Evolutionary conservation across 1,139 yeast species (phyloP), one percentile per base, ranked within the genome.

Genomic region (Arxiozyma slooffiae): DNA sequence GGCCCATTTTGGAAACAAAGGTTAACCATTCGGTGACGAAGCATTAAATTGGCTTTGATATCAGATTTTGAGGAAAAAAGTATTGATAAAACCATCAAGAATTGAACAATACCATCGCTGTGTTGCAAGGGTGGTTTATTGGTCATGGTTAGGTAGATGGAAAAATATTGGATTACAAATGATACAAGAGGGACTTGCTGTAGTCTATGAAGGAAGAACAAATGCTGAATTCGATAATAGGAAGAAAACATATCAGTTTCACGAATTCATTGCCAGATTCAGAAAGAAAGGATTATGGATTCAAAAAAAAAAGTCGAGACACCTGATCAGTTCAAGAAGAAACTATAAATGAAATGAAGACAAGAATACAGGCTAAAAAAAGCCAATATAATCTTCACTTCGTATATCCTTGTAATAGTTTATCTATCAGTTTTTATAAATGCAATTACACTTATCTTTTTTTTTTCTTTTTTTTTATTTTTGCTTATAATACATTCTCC

Each of bases 1-100:
- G 42, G 79, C 95, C 1, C 97, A 92, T 71, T 92, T 88, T 69
- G 99, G 99, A 1, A 85, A 85, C 56, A 90, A 95, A 0, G 85
- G 96, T 0, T 98, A 92, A 64, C 95, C 95, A 0, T 85, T 70
- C 62, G 80, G 95, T 36, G 87, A 82, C 47, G 97, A 92, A 56
- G 94, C 97, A 0, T 68, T 90, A 52, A 62, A 63, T 4, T 92
- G 97, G 96, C 72, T 92, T 38, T 71, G 82, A 44, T 60, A 69
- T 18, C 84, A 79, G 58, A 62, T 90, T 0, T 62, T 82, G 48
- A 92, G 94, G 1, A 74, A 78, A 46, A 73, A 76, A 51, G 83
- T 90, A 9, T 78, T 84, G 52, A 77, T 92, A 6, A 80, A 85
- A 50, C 96, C 97, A 0, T 75, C 85, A 48, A 75, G 85, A 43